These are phyloP conservation scores for Agrocybe praecox DNA, from an alignment of 768 basidiomycete species.

Conservation along the genomic window DNA sequence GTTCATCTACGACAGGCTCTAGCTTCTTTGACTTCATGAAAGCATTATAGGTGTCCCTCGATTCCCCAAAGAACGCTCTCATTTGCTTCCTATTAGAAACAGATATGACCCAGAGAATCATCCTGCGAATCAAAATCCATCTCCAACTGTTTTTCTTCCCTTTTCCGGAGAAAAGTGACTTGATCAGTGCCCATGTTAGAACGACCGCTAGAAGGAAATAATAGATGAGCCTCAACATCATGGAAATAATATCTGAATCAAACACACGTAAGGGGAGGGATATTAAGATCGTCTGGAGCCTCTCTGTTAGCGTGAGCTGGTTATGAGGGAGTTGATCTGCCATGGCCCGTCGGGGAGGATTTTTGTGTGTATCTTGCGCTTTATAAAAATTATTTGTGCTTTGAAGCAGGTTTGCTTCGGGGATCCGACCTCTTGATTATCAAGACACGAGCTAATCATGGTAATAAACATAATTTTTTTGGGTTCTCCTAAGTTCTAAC, in stretches of 20 bases:
- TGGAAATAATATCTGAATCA: neutral
- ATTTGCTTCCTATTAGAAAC: constrained; percentile 13
- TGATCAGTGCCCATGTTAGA: constrained; percentile 9
- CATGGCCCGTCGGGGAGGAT: no score
- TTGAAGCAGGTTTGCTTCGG: no score
- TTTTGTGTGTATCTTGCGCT: no score
- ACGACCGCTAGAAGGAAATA: constrained; percentile 8
- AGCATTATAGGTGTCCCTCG: constrained; percentile 15
- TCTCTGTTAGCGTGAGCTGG: constrained; percentile 6
- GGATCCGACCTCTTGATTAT: no score
- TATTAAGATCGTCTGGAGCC: constrained; percentile 4
- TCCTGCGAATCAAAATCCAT: constrained; percentile 6
- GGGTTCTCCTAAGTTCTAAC: no score
- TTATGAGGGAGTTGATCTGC: constrained; percentile 11
- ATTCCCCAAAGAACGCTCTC: constrained; percentile 18
- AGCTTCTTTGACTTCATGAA: constrained; percentile 18
- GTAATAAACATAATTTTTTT: no score
- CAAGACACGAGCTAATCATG: no score
- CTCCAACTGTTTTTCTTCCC: constrained; percentile 17
- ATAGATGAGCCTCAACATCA: neutral
- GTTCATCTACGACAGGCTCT: constrained; percentile 20
- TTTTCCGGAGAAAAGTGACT: constrained; percentile 15
- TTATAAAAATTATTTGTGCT: no score
- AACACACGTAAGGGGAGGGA: constrained; percentile 15
- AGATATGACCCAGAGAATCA: constrained; percentile 1